phyloP scores from a whole-genome alignment of 805 yeast genomes.

The Metschnikowia baotianmanensis region DNA sequence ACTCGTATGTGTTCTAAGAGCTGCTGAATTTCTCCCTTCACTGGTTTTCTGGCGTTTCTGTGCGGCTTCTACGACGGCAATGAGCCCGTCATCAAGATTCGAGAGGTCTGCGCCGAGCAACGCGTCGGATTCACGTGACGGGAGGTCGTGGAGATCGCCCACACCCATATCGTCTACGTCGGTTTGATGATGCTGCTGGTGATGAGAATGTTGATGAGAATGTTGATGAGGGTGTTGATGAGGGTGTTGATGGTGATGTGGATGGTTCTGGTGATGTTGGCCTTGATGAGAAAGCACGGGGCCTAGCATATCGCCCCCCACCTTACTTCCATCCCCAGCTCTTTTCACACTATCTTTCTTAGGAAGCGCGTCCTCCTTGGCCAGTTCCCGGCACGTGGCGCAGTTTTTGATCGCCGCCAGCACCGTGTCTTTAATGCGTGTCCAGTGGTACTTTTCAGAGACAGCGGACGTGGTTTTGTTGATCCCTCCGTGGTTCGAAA shows the following conservation, averaged over 20 bases:
- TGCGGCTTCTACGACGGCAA: conserved; percentile 62
- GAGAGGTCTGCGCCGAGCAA: conserved; percentile 42
- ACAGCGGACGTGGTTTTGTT: conserved; percentile 80
- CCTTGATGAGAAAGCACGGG: too few relatives aligned
- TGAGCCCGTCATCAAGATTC: conserved; percentile 44
- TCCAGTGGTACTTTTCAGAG: conserved; percentile 86
- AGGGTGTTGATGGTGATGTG: too few relatives aligned
- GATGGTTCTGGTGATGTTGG: too few relatives aligned
- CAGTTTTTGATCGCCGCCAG: conserved; percentile 76
- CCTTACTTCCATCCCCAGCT: too few relatives aligned
- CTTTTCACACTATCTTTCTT: too few relatives aligned
- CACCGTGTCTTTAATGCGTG: conserved; percentile 84
- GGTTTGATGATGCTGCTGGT: conserved; percentile 1
- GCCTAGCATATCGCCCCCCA: too few relatives aligned
- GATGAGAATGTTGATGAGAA: too few relatives aligned
- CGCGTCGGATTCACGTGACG: conserved; percentile 25
- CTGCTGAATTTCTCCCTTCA: conserved; percentile 12
- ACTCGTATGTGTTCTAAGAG: conserved; percentile 8
- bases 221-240: background rate
- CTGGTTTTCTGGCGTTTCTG: conserved; percentile 37
- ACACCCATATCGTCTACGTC: conserved; percentile 38
- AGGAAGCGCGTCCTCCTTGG: conserved; percentile 21
- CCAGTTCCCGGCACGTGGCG: conserved; percentile 61
- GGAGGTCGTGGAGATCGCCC: conserved; percentile 12
- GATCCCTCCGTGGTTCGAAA: conserved; percentile 76